A percentile compares a stretch with the other conserved stretches of the same genome.
These are phyloP conservation scores for Neofusicoccum cordaticola DNA, from an alignment of 2,329 filamentous ascomycete species.

Conservation along the genomic window DNA sequence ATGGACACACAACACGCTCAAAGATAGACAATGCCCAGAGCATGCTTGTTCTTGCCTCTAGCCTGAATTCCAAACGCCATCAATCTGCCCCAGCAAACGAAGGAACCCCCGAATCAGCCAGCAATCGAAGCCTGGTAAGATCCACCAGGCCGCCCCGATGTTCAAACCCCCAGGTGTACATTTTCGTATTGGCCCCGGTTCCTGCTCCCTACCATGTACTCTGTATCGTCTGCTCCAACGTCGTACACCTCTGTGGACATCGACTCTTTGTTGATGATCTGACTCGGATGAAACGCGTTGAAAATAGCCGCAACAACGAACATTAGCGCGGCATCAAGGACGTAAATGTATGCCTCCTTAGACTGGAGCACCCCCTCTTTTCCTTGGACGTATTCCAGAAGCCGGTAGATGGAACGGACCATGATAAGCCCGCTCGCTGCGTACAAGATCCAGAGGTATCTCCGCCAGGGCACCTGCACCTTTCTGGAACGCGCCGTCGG, in stretches of 20 bases:
- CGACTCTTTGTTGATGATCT: slow-evolving; percentile 19
- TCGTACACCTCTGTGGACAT: neutral
- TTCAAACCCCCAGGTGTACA: neutral
- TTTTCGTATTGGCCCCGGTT: neutral
- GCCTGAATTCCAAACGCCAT: no score
- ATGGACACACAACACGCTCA: no score
- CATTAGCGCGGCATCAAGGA: slow-evolving; percentile 49
- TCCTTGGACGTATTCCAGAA: slow-evolving; percentile 49
- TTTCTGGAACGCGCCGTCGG: slow-evolving; percentile 20
- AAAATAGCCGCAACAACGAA: slow-evolving; percentile 42
- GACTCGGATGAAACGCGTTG: slow-evolving; percentile 36
- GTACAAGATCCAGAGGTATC: slow-evolving; percentile 45
- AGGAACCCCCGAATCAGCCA: no score
- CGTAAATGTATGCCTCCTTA: slow-evolving; percentile 47
- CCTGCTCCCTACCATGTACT: neutral
- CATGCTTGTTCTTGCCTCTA: no score
- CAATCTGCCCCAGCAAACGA: no score
- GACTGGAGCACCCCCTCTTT: slow-evolving; percentile 44
- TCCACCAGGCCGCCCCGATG: no score
- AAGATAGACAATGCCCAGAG: no score
- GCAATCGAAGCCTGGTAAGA: no score
- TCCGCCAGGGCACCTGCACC: slow-evolving; percentile 23
- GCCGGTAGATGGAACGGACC: slow-evolving; percentile 47
- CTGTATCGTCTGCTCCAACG: neutral
- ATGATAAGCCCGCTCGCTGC: slow-evolving; percentile 46